Conservation (phyloP, 2,329 filamentous ascomycete species). For the Alternaria tenuissima region DNA sequence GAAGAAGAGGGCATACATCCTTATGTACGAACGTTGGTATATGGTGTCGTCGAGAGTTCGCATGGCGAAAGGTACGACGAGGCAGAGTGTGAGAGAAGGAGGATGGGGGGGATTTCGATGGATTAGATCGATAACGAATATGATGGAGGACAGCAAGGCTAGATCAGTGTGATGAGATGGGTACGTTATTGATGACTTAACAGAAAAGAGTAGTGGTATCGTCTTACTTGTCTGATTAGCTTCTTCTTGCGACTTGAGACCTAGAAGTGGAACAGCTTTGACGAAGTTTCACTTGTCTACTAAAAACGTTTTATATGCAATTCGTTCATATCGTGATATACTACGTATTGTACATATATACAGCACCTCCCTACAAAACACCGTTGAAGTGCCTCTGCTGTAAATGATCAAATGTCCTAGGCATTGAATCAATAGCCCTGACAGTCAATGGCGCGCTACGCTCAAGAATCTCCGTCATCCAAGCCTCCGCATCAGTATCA, state of each 20-base stretch:
- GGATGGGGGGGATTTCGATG: background rate
- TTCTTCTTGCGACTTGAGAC: background rate
- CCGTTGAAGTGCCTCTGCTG: constrained; percentile 39
- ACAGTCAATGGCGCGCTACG: constrained; percentile 51
- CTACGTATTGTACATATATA: background rate
- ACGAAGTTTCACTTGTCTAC: background rate
- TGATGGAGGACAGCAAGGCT: background rate
- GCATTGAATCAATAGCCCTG: constrained; percentile 56
- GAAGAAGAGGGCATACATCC: background rate
- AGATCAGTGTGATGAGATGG: background rate
- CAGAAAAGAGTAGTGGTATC: background rate
- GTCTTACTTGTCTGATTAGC: background rate
- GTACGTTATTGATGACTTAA: background rate
- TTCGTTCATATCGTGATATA: background rate
- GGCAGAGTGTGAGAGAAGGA: background rate
- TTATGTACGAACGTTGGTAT: background rate
- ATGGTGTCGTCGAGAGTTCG: background rate
- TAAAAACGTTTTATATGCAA: background rate
- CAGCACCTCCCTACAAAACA: constrained; percentile 1
- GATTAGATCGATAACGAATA: background rate
- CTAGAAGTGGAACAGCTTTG: background rate
- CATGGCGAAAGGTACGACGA: background rate
- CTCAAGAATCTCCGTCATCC: constrained; percentile 42
- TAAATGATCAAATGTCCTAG: constrained; percentile 44
- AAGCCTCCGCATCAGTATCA: constrained; percentile 27